Evolutionary conservation across 1,284 basidiomycete genomes (phyloP).

Genomic region (Rhodotorula glutinis): DNA sequence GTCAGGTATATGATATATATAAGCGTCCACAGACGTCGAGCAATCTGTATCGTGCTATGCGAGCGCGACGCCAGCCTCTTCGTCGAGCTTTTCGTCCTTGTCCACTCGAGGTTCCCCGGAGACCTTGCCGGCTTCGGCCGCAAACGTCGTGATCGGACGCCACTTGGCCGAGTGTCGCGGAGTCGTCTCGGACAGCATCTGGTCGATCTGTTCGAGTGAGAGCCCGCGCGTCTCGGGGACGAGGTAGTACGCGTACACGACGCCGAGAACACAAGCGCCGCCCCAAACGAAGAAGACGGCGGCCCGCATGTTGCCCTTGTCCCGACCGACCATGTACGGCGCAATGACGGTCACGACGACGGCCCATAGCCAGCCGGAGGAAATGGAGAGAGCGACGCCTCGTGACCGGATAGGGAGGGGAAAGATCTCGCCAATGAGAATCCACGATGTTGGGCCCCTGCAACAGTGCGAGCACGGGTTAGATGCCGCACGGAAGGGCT

Average conservation of each 20-base stretch:
- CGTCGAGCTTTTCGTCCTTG: constrained; percentile 4
- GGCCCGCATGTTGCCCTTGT: constrained; percentile 39
- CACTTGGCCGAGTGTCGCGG: constrained; percentile 40
- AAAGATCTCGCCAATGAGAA: constrained; percentile 42
- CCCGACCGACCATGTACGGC: constrained; percentile 37
- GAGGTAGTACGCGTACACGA: constrained; percentile 44
- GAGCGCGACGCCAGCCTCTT: no score
- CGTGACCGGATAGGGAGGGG: constrained; percentile 42
- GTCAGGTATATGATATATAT: no score
- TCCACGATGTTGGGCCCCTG: constrained; percentile 39
- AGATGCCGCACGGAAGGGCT: no score
- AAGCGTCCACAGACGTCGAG: no score
- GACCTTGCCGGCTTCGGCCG: constrained; percentile 21
- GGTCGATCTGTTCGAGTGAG: constrained; percentile 48
- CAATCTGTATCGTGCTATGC: no score
- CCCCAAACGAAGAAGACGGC: constrained; percentile 47
- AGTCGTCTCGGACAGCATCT: constrained; percentile 41
- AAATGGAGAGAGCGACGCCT: constrained; percentile 46
- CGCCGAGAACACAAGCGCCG: constrained; percentile 39
- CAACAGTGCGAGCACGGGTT: no score
- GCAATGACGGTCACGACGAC: constrained; percentile 43
- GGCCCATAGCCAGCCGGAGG: constrained; percentile 50
- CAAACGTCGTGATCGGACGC: constrained; percentile 38
- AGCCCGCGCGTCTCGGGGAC: constrained; percentile 49
- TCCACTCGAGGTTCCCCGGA: constrained; percentile 4